Base-by-base conservation (phyloP, 805 yeast genomes). In the Pichia sporocuriosa region DNA sequence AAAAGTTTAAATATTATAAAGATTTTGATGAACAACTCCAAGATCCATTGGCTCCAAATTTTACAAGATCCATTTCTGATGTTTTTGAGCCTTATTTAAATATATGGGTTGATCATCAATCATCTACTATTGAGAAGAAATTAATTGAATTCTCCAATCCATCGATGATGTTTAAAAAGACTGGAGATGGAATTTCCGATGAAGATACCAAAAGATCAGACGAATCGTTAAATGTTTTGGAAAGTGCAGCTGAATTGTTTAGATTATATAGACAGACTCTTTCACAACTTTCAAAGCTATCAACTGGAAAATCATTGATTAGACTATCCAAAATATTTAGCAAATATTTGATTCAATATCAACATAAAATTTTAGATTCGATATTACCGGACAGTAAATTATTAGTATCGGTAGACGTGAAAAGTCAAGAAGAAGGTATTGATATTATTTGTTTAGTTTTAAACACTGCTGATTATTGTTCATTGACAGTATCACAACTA, bases 401-500 rank as follows among this genome's bases (percentile, higher is more conserved):
- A 26, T 40, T 57, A 16, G 48, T 56, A 2, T 61, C 66, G 2
- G 57, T 54, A 8, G 63, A 67, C 19, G 59, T 59, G 1, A 42
- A 52, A 30, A 54, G 63, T 23, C 72, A 77, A 22, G 64, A 72
- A 11, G 90, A 84, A 49, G 79, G 85, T 1, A 64, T 85, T 16
- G 72, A 70, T 33, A 75, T 82, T 45, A 69, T 84, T 2, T 80
- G 93, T 23, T 65, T 86, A 56, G 73, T 88, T 9, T 63, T 90
- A 27, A 86, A 87, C 51, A 90, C 98, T 0, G 87, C 95, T 1
- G 96, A 90, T 57, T 93, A 89, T 58, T 81, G 95, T 45, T 75
- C 85, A 15, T 69, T 77, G 10, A 93, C 96, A 3, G 75, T 81
- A 2, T 72, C 71, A 11, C 97, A 93, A 56, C 63, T 93, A 34